Base-by-base conservation (phyloP, 805 yeast genomes). In the Scheffersomyces stipitis region DNA sequence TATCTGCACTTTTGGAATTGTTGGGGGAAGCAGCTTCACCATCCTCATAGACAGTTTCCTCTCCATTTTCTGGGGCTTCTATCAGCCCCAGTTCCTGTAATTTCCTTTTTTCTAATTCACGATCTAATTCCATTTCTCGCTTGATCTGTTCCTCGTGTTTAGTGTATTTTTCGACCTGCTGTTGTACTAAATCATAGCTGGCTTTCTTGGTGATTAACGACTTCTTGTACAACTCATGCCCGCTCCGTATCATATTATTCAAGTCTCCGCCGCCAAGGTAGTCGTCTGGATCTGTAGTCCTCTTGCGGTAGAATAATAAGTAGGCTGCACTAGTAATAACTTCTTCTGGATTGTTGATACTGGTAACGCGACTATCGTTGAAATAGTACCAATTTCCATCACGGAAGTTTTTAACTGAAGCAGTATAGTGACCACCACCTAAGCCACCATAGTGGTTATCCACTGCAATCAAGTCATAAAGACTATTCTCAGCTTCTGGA, bases 391-490 rank as follows among this genome's bases (percentile, higher is more conserved):
- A 93, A 40, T 78, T 71, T 15, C 66, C 66, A 52, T 86, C 95
- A 29, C 78, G 70, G 58, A 79, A 82, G 53, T 90, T 90, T 57
- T 83, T 84, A 0, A 78, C 96, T 52, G 80, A 83, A 0, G 98
- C 86, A 1, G 99, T 93, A 60, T 93, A 91, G 66, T 93, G 98
- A 2, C 99, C 98, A 4, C 98, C 98, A 0, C 98, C 97, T 14
- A 91, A 68, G 0, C 97, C 96, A 34, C 98, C 99, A 57, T 74
- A 89, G 56, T 93, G 99, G 57, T 91, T 93, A 57, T 90, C 98
- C 15, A 93, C 96, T 0, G 93, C 98, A 50, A 86, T 73, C 44
- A 93, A 66, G 56, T 93, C 98, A 60, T 91, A 91, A 1, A 86
- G 55, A n/a, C 54, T 34, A 30, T 51, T 66, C 10, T 58, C 56